These are phyloP conservation scores for Furcasterigmium sp. DNA, from an alignment of 2,329 filamentous ascomycete species.

Conservation along the genomic window DNA sequence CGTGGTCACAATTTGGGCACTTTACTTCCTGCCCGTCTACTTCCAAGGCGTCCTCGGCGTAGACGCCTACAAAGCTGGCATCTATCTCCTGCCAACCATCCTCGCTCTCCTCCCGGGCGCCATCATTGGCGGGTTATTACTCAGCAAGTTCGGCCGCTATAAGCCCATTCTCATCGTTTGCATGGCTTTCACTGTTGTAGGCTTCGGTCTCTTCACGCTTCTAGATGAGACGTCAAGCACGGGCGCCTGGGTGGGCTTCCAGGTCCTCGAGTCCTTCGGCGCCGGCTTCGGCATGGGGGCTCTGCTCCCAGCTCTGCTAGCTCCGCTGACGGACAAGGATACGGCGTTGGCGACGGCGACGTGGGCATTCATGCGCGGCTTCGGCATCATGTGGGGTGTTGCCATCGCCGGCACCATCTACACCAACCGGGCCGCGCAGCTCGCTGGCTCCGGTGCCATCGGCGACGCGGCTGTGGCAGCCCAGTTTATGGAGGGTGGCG, in stretches of 20 bases:
- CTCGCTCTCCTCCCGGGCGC: slow-evolving; percentile 21
- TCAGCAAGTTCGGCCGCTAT: slow-evolving; percentile 27
- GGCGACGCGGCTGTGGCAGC: slow-evolving; percentile 4
- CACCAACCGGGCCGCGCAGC: slow-evolving; percentile 14
- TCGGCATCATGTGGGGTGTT: slow-evolving; percentile 41
- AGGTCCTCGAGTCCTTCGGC: slow-evolving; percentile 33
- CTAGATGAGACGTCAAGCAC: slow-evolving; percentile 29
- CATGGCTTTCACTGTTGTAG: slow-evolving; percentile 28
- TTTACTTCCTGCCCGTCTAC: slow-evolving; percentile 39
- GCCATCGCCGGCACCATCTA: slow-evolving; percentile 37
- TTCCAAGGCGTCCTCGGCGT: slow-evolving; percentile 34
- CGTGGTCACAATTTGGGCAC: slow-evolving; percentile 45
- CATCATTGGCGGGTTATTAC: slow-evolving; percentile 18
- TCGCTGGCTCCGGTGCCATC: slow-evolving; percentile 4
- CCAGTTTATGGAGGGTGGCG: slow-evolving; percentile 11
- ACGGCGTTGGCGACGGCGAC: slow-evolving; percentile 29
- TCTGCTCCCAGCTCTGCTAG: slow-evolving; percentile 37
- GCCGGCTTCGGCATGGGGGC: slow-evolving; percentile 34
- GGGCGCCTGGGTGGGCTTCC: slow-evolving; percentile 34
- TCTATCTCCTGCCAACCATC: slow-evolving; percentile 24
- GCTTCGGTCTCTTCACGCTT: slow-evolving; percentile 34
- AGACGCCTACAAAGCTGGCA: slow-evolving; percentile 24
- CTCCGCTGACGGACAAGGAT: slow-evolving; percentile 28
- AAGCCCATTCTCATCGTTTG: slow-evolving; percentile 26
- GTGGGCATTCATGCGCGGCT: slow-evolving; percentile 39